These are phyloP conservation scores for Solanum megistacrolobum DNA, from an alignment of 257 asterid species.

Conservation along the genomic window DNA sequence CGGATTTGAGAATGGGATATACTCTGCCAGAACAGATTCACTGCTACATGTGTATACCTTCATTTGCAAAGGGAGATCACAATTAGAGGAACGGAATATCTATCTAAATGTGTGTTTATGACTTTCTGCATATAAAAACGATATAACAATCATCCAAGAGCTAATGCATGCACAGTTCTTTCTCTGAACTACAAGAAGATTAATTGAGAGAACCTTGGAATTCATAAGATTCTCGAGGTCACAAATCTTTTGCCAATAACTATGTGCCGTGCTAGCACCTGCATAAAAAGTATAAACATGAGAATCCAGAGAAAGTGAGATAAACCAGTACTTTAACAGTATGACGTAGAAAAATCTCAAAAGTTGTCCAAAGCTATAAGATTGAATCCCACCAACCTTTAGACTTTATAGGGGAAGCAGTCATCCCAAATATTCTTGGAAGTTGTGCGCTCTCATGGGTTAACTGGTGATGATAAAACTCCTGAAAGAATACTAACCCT, in stretches of 20 bases:
- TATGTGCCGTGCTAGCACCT: conserved; percentile 33
- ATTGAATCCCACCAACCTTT: conserved; percentile 39
- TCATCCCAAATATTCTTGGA: conserved; percentile 92
- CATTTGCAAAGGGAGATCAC: conserved; percentile 15
- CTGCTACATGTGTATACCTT: conserved; percentile 72
- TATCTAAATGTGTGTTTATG: neutral
- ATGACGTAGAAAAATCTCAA: neutral
- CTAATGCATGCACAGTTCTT: neutral
- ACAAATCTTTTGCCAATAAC: conserved; percentile 44
- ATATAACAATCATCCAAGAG: neutral
- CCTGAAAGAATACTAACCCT: conserved; percentile 28
- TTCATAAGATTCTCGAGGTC: conserved; percentile 74
- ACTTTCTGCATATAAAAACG: neutral
- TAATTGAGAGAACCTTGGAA: conserved; percentile 51
- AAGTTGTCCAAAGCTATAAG: neutral
- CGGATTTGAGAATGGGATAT: conserved; percentile 45
- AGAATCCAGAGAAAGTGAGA: neutral
- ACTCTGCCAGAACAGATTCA: conserved; percentile 35
- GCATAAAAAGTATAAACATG: neutral
- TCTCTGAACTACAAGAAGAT: neutral
- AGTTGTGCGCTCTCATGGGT: conserved; percentile 18
- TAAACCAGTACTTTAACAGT: neutral
- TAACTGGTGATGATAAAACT: conserved; percentile 48
- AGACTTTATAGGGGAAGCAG: conserved; percentile 91
- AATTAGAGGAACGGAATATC: neutral